Evolutionary conservation across 2,329 filamentous ascomycete species (phyloP).

Genomic region (Scopulariopsis brevicaulis): DNA sequence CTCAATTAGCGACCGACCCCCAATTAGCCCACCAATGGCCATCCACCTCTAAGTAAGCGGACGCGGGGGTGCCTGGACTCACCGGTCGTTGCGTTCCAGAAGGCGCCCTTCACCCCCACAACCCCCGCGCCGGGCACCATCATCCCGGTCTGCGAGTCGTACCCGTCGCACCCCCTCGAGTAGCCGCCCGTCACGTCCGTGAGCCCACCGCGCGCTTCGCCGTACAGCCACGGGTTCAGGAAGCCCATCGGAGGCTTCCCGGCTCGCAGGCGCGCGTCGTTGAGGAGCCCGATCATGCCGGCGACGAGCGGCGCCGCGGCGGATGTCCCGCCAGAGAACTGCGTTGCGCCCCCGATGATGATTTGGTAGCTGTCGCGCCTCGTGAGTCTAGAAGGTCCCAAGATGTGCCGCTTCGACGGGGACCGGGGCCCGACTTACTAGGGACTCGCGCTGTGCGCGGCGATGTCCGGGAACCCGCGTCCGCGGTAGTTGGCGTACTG

Average conservation of each 20-base stretch:
- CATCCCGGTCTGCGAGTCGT: conserved; percentile 12
- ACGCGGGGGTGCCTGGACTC: conserved; percentile 13
- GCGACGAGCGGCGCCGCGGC: conserved; percentile 53
- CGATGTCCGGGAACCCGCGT: conserved; percentile 49
- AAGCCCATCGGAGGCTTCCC: conserved; percentile 44
- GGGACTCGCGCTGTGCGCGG: conserved; percentile 34
- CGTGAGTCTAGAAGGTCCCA: not conserved
- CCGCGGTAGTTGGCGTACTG: conserved; percentile 33
- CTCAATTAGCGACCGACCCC: not conserved
- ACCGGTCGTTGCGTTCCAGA: conserved; percentile 22
- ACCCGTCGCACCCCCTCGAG: conserved; percentile 4
- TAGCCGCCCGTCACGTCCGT: conserved; percentile 19
- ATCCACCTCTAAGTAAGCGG: conserved; percentile 16
- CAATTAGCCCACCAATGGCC: not conserved
- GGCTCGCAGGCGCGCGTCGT: conserved; percentile 46
- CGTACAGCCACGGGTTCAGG: conserved; percentile 51
- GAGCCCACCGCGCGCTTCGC: conserved; percentile 16
- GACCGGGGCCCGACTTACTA: not conserved
- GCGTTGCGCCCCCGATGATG: conserved; percentile 16
- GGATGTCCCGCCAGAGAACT: conserved; percentile 21
- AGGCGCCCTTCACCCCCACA: conserved; percentile 10
- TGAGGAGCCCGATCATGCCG: conserved; percentile 51
- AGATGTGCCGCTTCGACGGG: not conserved
- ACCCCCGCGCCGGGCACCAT: conserved; percentile 12
- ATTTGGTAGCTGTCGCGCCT: conserved; percentile 14